phyloP scores from a whole-genome alignment of 495 filamentous ascomycete genomes.

The Hyaloscypha bicolor region DNA sequence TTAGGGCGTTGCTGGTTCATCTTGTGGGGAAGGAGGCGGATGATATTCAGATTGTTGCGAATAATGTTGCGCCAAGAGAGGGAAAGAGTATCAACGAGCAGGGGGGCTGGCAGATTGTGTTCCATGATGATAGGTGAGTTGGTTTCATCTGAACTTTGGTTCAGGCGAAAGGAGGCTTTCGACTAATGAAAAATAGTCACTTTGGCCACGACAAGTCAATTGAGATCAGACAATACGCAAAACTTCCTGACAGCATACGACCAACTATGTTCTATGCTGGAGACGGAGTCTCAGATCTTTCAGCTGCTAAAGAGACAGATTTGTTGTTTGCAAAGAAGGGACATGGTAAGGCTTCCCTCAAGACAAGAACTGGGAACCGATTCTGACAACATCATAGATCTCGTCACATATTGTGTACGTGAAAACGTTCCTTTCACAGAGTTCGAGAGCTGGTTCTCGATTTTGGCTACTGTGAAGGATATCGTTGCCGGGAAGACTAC shows the following conservation, averaged over 20 bases:
- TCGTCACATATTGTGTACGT: conserved; percentile 78
- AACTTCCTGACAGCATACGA: conserved; percentile 63
- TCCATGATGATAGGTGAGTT: conserved; percentile 77
- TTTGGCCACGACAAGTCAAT: conserved; percentile 95
- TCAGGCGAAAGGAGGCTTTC: neutral
- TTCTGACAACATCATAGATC: conserved; percentile 51
- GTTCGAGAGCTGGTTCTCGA: conserved; percentile 77
- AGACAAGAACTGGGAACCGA: neutral
- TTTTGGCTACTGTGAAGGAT: conserved; percentile 71
- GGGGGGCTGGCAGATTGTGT: conserved; percentile 84
- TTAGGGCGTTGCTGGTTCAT: conserved; percentile 75
- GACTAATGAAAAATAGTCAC: conserved; percentile 50
- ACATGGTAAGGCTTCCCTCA: conserved; percentile 59
- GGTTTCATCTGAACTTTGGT: conserved; percentile 3
- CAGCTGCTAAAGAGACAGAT: conserved; percentile 85
- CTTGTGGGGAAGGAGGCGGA: conserved; percentile 73
- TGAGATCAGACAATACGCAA: conserved; percentile 82
- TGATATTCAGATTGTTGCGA: conserved; percentile 83
- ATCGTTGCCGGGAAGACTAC: conserved; percentile 62
- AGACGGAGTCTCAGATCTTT: conserved; percentile 87
- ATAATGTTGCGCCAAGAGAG: conserved; percentile 65
- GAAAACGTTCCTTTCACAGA: conserved; percentile 78
- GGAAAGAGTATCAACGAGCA: conserved; percentile 78
- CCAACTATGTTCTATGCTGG: conserved; percentile 87
- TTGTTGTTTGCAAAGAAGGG: conserved; percentile 89